These are phyloP conservation scores for Botryotinia calthae DNA, from an alignment of 2,329 filamentous ascomycete species.

Conservation along the genomic window DNA sequence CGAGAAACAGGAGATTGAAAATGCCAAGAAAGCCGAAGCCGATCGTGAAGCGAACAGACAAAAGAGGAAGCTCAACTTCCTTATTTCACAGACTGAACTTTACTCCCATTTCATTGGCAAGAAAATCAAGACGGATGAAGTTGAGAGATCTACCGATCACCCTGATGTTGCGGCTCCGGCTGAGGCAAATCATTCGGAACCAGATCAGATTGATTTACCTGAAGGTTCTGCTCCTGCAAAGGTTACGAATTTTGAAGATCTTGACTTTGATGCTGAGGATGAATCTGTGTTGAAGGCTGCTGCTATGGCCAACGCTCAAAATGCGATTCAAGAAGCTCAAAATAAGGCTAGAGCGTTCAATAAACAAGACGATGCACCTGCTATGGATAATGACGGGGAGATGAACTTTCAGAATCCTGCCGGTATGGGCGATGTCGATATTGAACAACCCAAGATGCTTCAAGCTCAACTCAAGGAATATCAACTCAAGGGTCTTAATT, in stretches of 20 bases:
- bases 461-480: constrained; percentile 96
- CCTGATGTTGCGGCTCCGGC: constrained; percentile 62
- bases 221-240: constrained; percentile 61
- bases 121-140: constrained; percentile 97
- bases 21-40: constrained; percentile 93
- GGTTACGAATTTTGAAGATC: constrained; percentile 89
- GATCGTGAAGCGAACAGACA: constrained; percentile 96
- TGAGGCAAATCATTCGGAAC: constrained; percentile 40
- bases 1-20: constrained; percentile 93
- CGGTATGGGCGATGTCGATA: constrained; percentile 88
- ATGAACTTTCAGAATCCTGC: constrained; percentile 99
- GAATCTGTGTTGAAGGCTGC: constrained; percentile 77
- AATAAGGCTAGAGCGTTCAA: constrained; percentile 93
- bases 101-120: constrained; percentile 99
- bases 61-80: constrained; percentile 98
- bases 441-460: constrained; percentile 90
- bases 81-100: constrained; percentile 97
- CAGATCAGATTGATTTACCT: constrained; percentile 43
- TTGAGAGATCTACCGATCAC: constrained; percentile 85
- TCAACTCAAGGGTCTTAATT: constrained; percentile 98
- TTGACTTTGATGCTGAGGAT: constrained; percentile 94
- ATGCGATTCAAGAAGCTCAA: constrained; percentile 91
- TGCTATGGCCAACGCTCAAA: constrained; percentile 93
- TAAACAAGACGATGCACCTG: constrained; percentile 61
- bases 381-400: constrained; percentile 87